Evolutionary conservation across 2,329 filamentous ascomycete genomes (phyloP), one percentile per base, ranked within the genome.

Genomic region (Phoma sp.): DNA sequence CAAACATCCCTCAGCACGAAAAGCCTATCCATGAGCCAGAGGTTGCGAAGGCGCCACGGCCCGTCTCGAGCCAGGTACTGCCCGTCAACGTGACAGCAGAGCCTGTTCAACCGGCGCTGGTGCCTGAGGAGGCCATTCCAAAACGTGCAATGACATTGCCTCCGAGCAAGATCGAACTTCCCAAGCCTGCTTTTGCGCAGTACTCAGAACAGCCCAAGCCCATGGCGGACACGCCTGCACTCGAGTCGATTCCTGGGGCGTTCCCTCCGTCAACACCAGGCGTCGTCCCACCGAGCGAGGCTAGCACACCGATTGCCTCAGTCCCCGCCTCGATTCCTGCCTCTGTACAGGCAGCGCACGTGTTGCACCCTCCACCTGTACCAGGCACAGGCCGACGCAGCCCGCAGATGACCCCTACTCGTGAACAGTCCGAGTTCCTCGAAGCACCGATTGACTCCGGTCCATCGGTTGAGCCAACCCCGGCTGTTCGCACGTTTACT

Each of bases 231-330:
- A 68, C 69, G 7, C 65, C 69, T 37, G 64, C 63, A 2, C 38
- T 65, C 6, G 58, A 70, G 10, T 45, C 63, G 24, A 70, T 73
- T 25, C 70, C 92, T 0, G 91, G 91, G 6, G 85, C 85, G 9
- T 77, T 92, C 41, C 81, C 85, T 36, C 83, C 87, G 1, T 84
- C 71, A 15, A 70, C 75, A n/a, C 74, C 74, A 29, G 73, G 73
- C 15, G 55, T 80, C 5, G 72, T 73, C 12, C 74, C 77, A 9
- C 74, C 78, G 8, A 79, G 75, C 31, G 68, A 73, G 49, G 65
- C 64, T 43, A 73, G 70, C 7, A 77, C 74, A 2, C 77, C 77
- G 10, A 58, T 55, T 38, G 55, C 63, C 27, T 40, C 48, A 19
- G 41, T 41, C 17, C 43, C 59, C 21, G 44, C 52, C 10, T 24